Evolutionary conservation across 352 stramenopile species (phyloP).

Genomic region (Phytopythium kandeliae): DNA sequence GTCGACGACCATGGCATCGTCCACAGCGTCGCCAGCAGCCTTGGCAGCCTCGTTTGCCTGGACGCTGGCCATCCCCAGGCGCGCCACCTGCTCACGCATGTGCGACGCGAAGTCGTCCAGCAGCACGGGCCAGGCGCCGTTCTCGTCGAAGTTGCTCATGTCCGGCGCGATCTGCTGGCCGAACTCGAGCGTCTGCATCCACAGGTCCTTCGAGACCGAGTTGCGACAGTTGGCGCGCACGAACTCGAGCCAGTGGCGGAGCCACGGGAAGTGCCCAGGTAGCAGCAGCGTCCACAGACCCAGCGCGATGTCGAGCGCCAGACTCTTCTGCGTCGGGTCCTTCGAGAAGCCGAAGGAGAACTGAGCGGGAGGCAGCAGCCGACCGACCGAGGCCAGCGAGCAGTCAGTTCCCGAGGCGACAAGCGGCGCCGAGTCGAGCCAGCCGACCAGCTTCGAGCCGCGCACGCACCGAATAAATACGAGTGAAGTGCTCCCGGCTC

Average conservation of each 20-base stretch:
- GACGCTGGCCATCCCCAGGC: slow-evolving; percentile 29
- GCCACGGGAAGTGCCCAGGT: slow-evolving; percentile 52
- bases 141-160: slow-evolving; percentile 85
- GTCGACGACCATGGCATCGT: slow-evolving; percentile 52
- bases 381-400: too few relatives aligned
- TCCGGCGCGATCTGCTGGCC: slow-evolving; percentile 58
- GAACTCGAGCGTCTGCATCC: slow-evolving; percentile 85
- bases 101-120: slow-evolving; percentile 80
- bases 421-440: too few relatives aligned
- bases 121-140: slow-evolving; percentile 81
- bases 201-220: slow-evolving; percentile 81
- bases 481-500: slow-evolving; percentile 37
- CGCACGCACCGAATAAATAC: slow-evolving; percentile 78
- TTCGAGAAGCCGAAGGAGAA: slow-evolving; percentile 84
- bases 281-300: slow-evolving; percentile 74
- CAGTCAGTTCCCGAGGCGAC: too few relatives aligned
- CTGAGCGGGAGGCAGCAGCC: too few relatives aligned
- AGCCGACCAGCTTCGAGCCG: too few relatives aligned
- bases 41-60: slow-evolving; percentile 35
- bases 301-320: slow-evolving; percentile 63
- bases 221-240: slow-evolving; percentile 61
- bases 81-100: slow-evolving; percentile 49
- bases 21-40: slow-evolving; percentile 24
- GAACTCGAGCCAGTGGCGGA: slow-evolving; percentile 64
- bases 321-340: slow-evolving; percentile 76